phyloP scores from a whole-genome alignment of 495 filamentous ascomycete genomes.

The Hypoxylon fragiforme region DNA sequence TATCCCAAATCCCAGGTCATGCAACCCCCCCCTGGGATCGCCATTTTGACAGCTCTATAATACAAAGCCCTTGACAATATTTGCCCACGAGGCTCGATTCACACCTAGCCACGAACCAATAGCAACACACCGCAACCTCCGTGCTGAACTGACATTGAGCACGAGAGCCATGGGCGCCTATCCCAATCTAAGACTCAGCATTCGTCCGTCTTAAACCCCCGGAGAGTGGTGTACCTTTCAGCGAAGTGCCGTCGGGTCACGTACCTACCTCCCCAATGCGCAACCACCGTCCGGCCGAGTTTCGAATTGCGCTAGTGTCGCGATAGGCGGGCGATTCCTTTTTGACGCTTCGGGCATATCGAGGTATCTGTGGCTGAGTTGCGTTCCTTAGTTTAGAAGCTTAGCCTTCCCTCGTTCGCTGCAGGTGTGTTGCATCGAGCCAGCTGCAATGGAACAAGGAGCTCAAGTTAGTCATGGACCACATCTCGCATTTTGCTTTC shows the following conservation, averaged over 20 bases:
- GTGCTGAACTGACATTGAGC: conserved; percentile 25
- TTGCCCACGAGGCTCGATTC: conserved; percentile 36
- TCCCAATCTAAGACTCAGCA: conserved; percentile 28
- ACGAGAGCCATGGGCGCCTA: conserved; percentile 23
- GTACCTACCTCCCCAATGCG: conserved; percentile 27
- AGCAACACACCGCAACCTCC: conserved; percentile 12
- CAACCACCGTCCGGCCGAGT: conserved; percentile 2
- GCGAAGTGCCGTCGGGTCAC: conserved; percentile 30
- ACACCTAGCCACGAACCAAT: conserved; percentile 22
- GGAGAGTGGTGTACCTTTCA: conserved; percentile 12
- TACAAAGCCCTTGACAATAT: conserved; percentile 38
- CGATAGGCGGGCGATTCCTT: conserved; percentile 26
- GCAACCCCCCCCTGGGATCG: conserved; percentile 27
- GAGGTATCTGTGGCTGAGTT: conserved; percentile 32
- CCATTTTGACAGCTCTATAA: conserved; percentile 38
- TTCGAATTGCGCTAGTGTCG: conserved; percentile 21
- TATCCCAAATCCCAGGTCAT: conserved; percentile 30
- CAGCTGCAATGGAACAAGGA: conserved; percentile 33
- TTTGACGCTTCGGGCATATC: conserved; percentile 26
- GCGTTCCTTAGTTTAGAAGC: conserved; percentile 24
- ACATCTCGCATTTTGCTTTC: conserved; percentile 31
- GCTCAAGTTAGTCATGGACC: conserved; percentile 23
- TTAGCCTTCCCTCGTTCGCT: conserved; percentile 33
- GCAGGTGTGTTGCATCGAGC: conserved; percentile 36
- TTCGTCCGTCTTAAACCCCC: conserved; percentile 18